A percentile compares a stretch with the other conserved stretches of the same genome.
Conservation (phyloP, 2,329 filamentous ascomycete genomes). For the Neopestalotiopsis clavispora region DNA sequence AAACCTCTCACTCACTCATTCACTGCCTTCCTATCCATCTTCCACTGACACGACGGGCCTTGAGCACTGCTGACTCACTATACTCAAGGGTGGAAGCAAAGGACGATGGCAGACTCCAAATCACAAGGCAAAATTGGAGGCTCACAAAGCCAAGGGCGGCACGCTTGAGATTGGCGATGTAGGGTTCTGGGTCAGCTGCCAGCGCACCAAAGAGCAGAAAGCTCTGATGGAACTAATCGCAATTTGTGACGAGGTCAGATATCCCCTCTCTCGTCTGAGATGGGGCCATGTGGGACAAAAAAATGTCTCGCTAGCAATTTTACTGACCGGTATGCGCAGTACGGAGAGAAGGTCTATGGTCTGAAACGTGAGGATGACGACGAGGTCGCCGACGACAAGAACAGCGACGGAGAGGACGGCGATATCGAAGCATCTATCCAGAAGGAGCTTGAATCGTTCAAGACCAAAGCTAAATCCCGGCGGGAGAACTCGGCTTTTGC, state of each 20-base stretch:
- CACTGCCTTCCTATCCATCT: background rate
- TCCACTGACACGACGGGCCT: background rate
- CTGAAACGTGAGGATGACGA: constrained; percentile 42
- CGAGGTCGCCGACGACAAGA: constrained; percentile 40
- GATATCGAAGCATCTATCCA: constrained; percentile 77
- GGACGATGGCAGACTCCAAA: constrained; percentile 68
- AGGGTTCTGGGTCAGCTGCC: constrained; percentile 81
- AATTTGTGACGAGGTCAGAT: constrained; percentile 68
- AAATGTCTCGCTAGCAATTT: constrained; percentile 14
- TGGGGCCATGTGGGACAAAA: background rate
- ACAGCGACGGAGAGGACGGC: constrained; percentile 50
- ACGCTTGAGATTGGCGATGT: constrained; percentile 69
- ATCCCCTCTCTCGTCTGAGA: background rate
- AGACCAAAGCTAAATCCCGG: constrained; percentile 44
- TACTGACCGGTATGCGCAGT: constrained; percentile 48
- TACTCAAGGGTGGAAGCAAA: constrained; percentile 53
- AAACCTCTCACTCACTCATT: background rate
- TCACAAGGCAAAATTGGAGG: constrained; percentile 55
- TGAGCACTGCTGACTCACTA: constrained; percentile 9
- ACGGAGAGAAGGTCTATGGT: constrained; percentile 66
- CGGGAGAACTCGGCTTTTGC: constrained; percentile 54
- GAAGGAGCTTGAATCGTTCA: constrained; percentile 72
- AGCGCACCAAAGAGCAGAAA: constrained; percentile 72
- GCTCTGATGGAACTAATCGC: constrained; percentile 70
- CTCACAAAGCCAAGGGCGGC: constrained; percentile 44